phyloP scores from a whole-genome alignment of 139 green algal genomes.

The Tetraselmis striata region DNA sequence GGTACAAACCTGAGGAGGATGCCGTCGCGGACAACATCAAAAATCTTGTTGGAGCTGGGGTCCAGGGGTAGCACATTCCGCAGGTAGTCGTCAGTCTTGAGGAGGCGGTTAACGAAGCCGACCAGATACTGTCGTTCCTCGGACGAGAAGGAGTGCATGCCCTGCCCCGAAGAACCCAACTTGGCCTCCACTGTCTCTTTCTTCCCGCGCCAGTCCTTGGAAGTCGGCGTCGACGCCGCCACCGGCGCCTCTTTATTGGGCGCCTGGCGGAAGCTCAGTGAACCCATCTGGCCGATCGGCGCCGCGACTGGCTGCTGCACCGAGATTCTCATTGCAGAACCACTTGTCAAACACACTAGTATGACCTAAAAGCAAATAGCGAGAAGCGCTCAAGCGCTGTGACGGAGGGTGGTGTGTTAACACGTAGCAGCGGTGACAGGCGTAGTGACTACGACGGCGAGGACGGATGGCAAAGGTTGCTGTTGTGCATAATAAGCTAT shows the following conservation, averaged over 20 bases:
- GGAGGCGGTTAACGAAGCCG: neutral
- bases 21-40: neutral
- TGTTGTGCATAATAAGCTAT: no score
- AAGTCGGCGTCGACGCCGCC: neutral
- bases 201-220: neutral
- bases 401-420: no score
- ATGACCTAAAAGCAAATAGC: no score
- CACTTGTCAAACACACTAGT: no score
- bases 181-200: neutral
- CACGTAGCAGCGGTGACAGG: no score
- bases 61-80: neutral
- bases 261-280: neutral
- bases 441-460: no score
- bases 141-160: neutral
- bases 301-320: neutral
- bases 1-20: neutral
- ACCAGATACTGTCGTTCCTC: neutral
- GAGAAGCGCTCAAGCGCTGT: no score
- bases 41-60: neutral
- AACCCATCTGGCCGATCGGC: no score
- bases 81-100: neutral
- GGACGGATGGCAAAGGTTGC: no score
- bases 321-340: neutral
- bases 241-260: neutral
- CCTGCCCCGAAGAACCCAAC: neutral